Base-by-base conservation (phyloP, 441 rosid species). In the Populus hybrid region DNA sequence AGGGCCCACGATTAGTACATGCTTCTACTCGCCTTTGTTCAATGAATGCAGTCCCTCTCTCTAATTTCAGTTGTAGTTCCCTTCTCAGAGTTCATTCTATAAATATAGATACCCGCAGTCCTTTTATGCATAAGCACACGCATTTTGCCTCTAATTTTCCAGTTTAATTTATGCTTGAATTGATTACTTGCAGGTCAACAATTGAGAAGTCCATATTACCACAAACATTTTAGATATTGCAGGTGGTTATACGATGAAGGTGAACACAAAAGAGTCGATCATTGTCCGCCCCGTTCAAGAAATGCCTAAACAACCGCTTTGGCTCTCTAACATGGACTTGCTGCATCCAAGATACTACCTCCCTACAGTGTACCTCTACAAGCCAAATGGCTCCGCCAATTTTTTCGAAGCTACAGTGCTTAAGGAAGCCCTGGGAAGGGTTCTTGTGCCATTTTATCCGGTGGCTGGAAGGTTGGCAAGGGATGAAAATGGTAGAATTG, bases 271-370 rank as follows among this genome's bases (percentile, higher is more conserved):
- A 38, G 79, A 83, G 70, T 75, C 83, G 9, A 80, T 38, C 26
- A 68, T 87, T 59, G 76, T 85, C 19, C 57, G 75, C 14, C 87
- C 84, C 46, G 76, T 79, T 24, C 50, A 83, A 68, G 83, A 82
- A 7, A 80, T 84, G 8, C 87, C 83, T 0, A 42, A 26, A 30
- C 76, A 76, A 38, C 35, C 21, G 42, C 76, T 88, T 6, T 83
- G 85, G 85, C 75, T 82, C 6, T 84, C 88, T 0, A 75, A 75
- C 42, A 64, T 82, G 21, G 85, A 85, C 9, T 9, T 76, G 30
- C 19, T 81, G 9, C 71, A 69, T 26, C 74, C 70, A 4, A 59
- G 79, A 21, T 32, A 16, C 46, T 53, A 35, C 21, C 1, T 71
- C 67, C 69, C 63, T 5, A 8, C n/a, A 19, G 69, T 71, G 24